These are phyloP conservation scores for Wallacemonas sp. DNA, from an alignment of 208 protist genomes.

Conservation along the genomic window DNA sequence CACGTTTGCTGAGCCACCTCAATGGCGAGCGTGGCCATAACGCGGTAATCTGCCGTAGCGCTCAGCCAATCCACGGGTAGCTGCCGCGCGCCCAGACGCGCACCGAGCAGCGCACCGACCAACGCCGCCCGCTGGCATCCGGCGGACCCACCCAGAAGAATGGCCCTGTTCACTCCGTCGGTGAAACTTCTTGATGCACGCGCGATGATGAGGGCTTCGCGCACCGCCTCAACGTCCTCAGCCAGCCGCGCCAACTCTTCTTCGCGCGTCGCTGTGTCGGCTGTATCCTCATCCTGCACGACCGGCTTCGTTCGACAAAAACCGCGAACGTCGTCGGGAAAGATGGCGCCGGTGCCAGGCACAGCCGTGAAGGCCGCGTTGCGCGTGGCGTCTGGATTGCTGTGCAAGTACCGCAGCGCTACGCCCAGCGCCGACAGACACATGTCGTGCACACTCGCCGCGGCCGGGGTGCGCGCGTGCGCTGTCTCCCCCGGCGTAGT, in stretches of 20 bases:
- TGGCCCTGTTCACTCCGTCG: conserved; percentile 49
- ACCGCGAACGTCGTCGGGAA: conserved; percentile 39
- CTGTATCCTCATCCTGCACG: neutral
- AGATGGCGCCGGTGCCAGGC: conserved; percentile 40
- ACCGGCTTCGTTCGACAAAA: conserved; percentile 4
- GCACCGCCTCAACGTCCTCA: conserved; percentile 39
- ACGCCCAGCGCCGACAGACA: conserved; percentile 48
- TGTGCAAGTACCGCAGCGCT: conserved; percentile 73
- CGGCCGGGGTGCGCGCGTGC: neutral
- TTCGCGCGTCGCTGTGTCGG: neutral
- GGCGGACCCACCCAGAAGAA: conserved; percentile 38
- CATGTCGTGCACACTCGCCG: conserved; percentile 17
- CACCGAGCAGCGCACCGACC: conserved; percentile 79
- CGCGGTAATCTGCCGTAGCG: conserved; percentile 58
- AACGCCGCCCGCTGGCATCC: conserved; percentile 70
- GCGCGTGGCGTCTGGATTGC: conserved; percentile 64
- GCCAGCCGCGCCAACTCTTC: too few species aligned
- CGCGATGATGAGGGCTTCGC: conserved; percentile 59
- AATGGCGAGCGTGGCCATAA: conserved; percentile 63
- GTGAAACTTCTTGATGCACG: conserved; percentile 41
- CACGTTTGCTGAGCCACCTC: conserved; percentile 84
- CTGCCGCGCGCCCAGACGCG: conserved; percentile 53
- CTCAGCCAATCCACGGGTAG: conserved; percentile 75
- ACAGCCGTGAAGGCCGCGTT: conserved; percentile 70
- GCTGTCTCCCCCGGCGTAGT: neutral